Evolutionary conservation across 2,329 filamentous ascomycete species (phyloP).

Genomic region (Trichoderma guizhouense): DNA sequence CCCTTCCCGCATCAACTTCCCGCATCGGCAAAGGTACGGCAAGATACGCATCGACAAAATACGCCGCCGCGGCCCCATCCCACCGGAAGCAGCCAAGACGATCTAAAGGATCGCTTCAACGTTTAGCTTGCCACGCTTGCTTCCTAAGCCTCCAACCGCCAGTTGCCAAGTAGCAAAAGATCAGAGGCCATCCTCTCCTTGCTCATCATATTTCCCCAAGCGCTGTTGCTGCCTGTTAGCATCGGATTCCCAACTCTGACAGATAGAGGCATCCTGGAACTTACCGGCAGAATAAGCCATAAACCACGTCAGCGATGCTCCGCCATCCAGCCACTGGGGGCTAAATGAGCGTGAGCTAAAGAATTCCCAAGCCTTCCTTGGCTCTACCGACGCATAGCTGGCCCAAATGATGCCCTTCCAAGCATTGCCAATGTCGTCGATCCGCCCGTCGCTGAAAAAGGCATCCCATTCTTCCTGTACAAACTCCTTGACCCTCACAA

Average conservation of each 20-base stretch:
- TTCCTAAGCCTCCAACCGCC: background rate
- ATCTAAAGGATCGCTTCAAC: background rate
- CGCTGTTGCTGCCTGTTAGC: slow-evolving; percentile 14
- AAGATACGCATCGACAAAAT: background rate
- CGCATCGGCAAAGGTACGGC: background rate
- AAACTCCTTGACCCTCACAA: slow-evolving; percentile 65
- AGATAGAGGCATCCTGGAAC: slow-evolving; percentile 31
- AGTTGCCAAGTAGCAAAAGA: background rate
- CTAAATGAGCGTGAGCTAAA: slow-evolving; percentile 68
- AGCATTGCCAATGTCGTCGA: slow-evolving; percentile 63
- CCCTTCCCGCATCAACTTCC: background rate
- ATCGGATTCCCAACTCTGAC: slow-evolving; percentile 13
- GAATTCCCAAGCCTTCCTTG: slow-evolving; percentile 67
- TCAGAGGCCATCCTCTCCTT: background rate
- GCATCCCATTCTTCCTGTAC: slow-evolving; percentile 79
- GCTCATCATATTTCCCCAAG: slow-evolving; percentile 16
- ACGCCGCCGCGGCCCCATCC: background rate
- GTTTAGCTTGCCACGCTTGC: background rate
- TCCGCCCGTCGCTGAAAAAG: slow-evolving; percentile 68
- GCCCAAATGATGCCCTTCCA: slow-evolving; percentile 85
- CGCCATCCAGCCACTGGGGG: slow-evolving; percentile 70
- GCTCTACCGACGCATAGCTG: slow-evolving; percentile 76
- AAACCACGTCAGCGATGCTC: slow-evolving; percentile 82
- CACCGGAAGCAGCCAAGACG: background rate
- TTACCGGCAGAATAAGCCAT: slow-evolving; percentile 72